Evolutionary conservation across 2,329 filamentous ascomycete species (phyloP).

Genomic region (Stromatinia cepivora): DNA sequence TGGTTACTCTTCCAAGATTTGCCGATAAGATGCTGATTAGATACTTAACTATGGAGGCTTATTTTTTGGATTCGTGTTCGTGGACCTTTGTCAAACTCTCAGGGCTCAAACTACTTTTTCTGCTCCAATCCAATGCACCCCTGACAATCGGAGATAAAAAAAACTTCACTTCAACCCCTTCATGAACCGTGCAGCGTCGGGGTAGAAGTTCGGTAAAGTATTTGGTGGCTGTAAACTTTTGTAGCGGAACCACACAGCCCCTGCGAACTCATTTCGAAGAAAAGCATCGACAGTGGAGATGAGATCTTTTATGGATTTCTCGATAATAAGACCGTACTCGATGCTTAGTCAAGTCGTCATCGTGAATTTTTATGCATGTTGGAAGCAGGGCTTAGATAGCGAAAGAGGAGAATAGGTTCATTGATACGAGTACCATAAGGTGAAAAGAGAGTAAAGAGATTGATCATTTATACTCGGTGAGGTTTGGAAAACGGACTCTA

Average conservation of each 20-base stretch:
- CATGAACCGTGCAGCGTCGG: conserved; percentile 20
- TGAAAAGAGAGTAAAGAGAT: conserved; percentile 5
- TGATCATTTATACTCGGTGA: neutral
- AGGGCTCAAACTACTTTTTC: neutral
- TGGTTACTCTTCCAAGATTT: neutral
- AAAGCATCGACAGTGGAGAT: conserved; percentile 9
- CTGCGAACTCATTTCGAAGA: neutral
- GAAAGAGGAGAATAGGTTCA: neutral
- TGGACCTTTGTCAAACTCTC: conserved; percentile 11
- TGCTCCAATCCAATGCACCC: neutral
- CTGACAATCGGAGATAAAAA: conserved; percentile 11
- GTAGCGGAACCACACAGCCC: conserved; percentile 6
- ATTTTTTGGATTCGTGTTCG: conserved; percentile 7
- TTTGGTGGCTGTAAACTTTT: neutral
- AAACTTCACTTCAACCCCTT: conserved; percentile 13
- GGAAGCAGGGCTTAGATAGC: neutral
- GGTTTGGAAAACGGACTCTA: neutral
- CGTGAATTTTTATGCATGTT: conserved; percentile 15
- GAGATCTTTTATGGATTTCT: conserved; percentile 12
- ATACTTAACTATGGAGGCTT: neutral
- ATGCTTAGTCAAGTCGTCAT: conserved; percentile 16
- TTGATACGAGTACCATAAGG: neutral
- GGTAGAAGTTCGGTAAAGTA: conserved; percentile 15
- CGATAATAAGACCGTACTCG: conserved; percentile 12
- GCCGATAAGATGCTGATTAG: neutral